Conservation (phyloP, 2,329 filamentous ascomycete genomes). For the Dothiorella sarmentorum region DNA sequence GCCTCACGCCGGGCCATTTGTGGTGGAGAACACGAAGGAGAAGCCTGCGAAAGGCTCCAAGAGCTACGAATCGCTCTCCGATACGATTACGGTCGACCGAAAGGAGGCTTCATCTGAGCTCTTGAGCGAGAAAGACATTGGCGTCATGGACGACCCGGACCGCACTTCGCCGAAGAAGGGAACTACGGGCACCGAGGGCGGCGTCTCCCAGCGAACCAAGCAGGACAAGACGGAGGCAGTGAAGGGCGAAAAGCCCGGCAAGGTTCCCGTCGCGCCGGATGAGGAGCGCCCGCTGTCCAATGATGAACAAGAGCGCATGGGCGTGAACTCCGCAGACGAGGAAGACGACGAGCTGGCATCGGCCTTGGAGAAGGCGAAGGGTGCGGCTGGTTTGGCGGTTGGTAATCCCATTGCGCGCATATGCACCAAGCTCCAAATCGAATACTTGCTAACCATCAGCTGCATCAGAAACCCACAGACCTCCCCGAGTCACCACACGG, state of each 20-base stretch:
- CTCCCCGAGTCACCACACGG: slow-evolving; percentile 77
- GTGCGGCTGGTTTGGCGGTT: slow-evolving; percentile 54
- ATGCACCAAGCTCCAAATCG: background rate
- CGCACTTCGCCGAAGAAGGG: slow-evolving; percentile 74
- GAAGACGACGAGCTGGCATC: slow-evolving; percentile 23
- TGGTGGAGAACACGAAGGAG: slow-evolving; percentile 51
- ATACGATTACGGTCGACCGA: slow-evolving; percentile 35
- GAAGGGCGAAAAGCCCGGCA: slow-evolving; percentile 64
- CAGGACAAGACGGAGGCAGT: slow-evolving; percentile 65
- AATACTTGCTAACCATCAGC: background rate
- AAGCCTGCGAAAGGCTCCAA: slow-evolving; percentile 27
- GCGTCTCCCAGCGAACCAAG: slow-evolving; percentile 83
- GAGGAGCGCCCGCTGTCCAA: slow-evolving; percentile 79
- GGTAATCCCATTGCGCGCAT: slow-evolving; percentile 19
- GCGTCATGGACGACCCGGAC: slow-evolving; percentile 89
- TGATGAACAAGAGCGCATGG: slow-evolving; percentile 70
- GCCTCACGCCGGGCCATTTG: slow-evolving; percentile 79
- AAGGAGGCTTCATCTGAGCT: slow-evolving; percentile 20
- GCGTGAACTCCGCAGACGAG: slow-evolving; percentile 36
- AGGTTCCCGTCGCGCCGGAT: slow-evolving; percentile 79
- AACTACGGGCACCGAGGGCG: slow-evolving; percentile 83
- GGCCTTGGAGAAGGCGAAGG: slow-evolving; percentile 35
- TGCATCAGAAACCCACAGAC: slow-evolving; percentile 70
- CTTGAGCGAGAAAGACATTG: slow-evolving; percentile 52
- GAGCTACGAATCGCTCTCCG: slow-evolving; percentile 24